Percentiles rank a stretch among this genome's conserved stretches.
These are phyloP conservation scores for Eucalyptus sp. DNA, from an alignment of 345 rosid species.

Conservation along the genomic window DNA sequence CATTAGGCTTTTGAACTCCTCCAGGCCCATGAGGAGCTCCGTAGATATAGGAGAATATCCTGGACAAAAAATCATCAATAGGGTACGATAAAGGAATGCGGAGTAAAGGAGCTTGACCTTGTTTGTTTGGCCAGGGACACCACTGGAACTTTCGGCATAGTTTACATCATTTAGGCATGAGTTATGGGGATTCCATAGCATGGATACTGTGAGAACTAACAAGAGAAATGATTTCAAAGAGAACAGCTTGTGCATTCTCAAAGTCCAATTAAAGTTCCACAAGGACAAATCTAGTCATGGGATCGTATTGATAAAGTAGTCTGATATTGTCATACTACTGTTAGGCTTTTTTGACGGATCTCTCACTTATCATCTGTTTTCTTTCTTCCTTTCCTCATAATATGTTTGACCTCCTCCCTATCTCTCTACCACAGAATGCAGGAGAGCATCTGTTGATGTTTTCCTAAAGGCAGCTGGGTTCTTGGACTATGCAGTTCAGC, in stretches of 20 bases:
- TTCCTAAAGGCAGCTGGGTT: constrained; percentile 98
- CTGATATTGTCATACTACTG: background rate
- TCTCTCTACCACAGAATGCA: constrained; percentile 41
- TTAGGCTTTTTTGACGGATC: background rate
- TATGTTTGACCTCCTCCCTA: background rate
- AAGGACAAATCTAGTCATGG: background rate
- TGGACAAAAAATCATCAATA: background rate
- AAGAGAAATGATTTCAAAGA: background rate
- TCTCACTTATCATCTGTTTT: background rate
- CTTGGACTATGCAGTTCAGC: constrained; percentile 80
- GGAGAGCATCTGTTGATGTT: constrained; percentile 77
- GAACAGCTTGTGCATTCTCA: background rate
- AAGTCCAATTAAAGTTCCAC: background rate
- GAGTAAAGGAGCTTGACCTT: background rate
- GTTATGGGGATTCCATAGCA: background rate
- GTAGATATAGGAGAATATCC: background rate
- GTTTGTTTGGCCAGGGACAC: background rate
- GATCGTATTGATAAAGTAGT: background rate
- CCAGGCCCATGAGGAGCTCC: background rate
- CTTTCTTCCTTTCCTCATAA: background rate
- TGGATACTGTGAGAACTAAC: background rate
- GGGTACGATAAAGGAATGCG: background rate
- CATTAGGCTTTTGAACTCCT: background rate
- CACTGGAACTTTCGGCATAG: background rate
- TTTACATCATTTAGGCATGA: background rate